Conservation (phyloP, 441 rosid genomes). For the Syzygium syzygioides region DNA sequence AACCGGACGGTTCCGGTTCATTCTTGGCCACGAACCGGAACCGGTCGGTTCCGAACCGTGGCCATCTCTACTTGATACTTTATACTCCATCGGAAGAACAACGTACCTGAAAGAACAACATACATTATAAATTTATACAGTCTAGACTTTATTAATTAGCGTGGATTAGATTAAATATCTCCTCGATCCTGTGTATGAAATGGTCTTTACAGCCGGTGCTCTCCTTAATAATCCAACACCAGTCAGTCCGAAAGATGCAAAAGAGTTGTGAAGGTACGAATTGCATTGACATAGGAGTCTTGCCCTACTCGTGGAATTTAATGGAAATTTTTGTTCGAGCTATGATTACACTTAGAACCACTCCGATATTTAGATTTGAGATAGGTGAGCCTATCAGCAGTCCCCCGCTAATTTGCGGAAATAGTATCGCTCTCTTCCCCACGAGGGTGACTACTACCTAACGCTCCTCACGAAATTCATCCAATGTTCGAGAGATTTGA, state of each 20-base stretch:
- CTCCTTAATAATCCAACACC: background rate
- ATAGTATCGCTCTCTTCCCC: background rate
- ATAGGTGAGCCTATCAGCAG: background rate
- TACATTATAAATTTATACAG: no score
- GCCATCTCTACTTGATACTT: no score
- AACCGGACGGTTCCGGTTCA: no score
- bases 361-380: background rate
- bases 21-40: no score
- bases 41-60: no score
- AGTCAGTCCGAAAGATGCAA: background rate
- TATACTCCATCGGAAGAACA: no score
- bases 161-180: background rate
- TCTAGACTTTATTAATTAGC: background rate
- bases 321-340: background rate
- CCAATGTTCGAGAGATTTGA: background rate
- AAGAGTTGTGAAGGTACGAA: background rate
- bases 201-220: background rate
- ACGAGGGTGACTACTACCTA: no score
- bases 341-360: background rate
- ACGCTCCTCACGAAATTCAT: accelerated
- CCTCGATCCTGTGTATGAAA: background rate
- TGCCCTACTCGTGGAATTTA: background rate
- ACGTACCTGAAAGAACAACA: no score
- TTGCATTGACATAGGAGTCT: background rate
- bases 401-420: background rate